phyloP scores from a whole-genome alignment of 352 stramenopile species.

The Globisporangium nagaii region DNA sequence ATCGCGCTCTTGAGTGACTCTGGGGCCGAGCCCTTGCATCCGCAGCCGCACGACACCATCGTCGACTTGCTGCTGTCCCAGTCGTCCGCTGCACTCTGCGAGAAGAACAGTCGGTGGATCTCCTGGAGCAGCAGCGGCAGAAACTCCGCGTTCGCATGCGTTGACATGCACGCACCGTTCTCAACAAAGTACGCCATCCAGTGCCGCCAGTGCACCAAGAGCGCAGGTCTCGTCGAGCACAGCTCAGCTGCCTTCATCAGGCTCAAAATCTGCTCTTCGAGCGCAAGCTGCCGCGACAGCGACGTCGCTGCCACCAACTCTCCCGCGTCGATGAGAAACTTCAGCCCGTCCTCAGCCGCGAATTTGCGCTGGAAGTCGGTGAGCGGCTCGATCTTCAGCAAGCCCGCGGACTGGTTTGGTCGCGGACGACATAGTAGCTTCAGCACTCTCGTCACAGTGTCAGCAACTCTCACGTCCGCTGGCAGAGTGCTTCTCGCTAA shows the following conservation, averaged over 20 bases:
- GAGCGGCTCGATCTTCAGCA: neutral
- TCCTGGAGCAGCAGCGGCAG: constrained; percentile 6
- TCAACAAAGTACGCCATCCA: constrained; percentile 16
- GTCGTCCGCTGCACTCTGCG: neutral
- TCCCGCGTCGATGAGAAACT: constrained; percentile 6
- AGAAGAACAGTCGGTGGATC: constrained; percentile 8
- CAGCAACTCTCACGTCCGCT: neutral
- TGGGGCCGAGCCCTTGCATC: constrained; percentile 1
- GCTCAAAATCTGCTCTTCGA: constrained; percentile 13
- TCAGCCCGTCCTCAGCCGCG: constrained; percentile 7
- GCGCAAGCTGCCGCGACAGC: constrained; percentile 1
- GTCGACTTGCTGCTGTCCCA: neutral
- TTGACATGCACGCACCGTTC: constrained; percentile 7
- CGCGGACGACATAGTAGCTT: constrained; percentile 6
- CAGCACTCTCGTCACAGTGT: neutral
- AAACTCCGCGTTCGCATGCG: constrained; percentile 3
- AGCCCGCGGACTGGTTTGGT: neutral
- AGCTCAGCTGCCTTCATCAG: constrained; percentile 11
- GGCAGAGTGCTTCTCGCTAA: neutral
- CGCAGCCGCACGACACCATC: constrained; percentile 5
- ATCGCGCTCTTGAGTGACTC: constrained; percentile 7
- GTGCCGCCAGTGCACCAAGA: constrained; percentile 14
- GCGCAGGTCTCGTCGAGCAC: neutral
- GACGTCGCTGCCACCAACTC: neutral
- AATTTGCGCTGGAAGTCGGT: constrained; percentile 9